Evolutionary conservation across 2,329 filamentous ascomycete genomes (phyloP), one percentile per base, ranked within the genome.

Genomic region (Fonsecaea pedrosoi): DNA sequence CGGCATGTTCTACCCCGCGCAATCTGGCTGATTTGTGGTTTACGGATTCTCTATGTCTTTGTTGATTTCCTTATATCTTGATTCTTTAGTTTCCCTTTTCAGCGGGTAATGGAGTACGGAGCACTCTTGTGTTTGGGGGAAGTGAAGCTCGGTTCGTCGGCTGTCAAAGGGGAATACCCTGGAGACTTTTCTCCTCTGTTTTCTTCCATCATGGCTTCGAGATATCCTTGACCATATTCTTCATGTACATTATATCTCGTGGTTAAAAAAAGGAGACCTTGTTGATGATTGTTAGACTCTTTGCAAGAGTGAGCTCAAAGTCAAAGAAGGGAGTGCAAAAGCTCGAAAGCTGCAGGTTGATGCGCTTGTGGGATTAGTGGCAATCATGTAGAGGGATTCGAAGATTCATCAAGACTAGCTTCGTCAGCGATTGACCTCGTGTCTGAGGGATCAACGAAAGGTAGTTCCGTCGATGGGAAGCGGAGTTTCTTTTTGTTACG

Each of bases 1-100:
- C 71, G 78, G 77, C 6, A 78, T 82, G 63, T 96, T 70, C 60
- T 71, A 71, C 56, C 70, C 62, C 18, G 55, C 66, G 21, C 66
- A 70, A 21, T 64, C 66, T 55, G 65, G 62, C 21, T 71, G 60
- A 64, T 64, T 30, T 34, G 13, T 38, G 30, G 30, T 55, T 42
- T n/a, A 12, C 37, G 35, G 50, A 42, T 9, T 12, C 48, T 18
- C 25, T 62, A 45, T 54, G 45, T 34, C 50, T 42, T 53, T 25
- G 58, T 55, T 57, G 54, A 55, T 67, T 62, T 55, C 15, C 58
- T 63, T 34, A 25, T 60, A 34, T 53, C 38, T 53, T 60, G 45
- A 25, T n/a, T 15, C n/a, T 45, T 50, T 50, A 7, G 18, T 25
- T 40, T 54, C 40, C 37, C 10, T 61, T 60, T 54, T 66, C 66